Percentiles rank a stretch among this genome's conserved stretches.
Evolutionary conservation across 2,329 filamentous ascomycete genomes (phyloP).

Genomic region (Zymoseptoria ardabiliae): DNA sequence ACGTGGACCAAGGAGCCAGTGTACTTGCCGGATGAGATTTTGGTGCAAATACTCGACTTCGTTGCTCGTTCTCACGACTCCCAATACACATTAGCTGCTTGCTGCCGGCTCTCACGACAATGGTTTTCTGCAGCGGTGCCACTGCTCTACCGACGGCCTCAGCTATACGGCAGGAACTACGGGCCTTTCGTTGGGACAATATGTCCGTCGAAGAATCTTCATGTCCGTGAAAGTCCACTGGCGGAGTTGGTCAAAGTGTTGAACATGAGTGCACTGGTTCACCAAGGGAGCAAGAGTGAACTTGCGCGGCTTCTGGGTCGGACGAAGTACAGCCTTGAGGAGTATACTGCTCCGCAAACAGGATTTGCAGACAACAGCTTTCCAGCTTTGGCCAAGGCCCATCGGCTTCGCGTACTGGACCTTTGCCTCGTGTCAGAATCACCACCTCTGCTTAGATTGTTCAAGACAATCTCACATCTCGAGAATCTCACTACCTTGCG

Average conservation of each 20-base stretch:
- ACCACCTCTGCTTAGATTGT: constrained; percentile 43
- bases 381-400: constrained; percentile 50
- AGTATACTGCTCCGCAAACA: constrained; percentile 52
- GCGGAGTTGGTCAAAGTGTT: constrained; percentile 46
- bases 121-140: constrained; percentile 50
- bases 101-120: constrained; percentile 47
- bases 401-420: constrained; percentile 43
- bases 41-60: constrained; percentile 44
- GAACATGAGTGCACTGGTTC: constrained; percentile 49
- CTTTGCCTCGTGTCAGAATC: constrained; percentile 47
- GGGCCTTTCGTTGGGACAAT: constrained; percentile 48
- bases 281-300: constrained; percentile 51
- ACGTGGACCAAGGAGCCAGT: constrained; percentile 19
- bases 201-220: constrained; percentile 45
- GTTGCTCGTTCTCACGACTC: constrained; percentile 31
- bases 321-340: constrained; percentile 44
- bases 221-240: constrained; percentile 42
- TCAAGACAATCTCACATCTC: constrained; percentile 45
- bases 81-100: constrained; percentile 44
- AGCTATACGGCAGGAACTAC: constrained; percentile 47
- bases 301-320: constrained; percentile 51
- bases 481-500: constrained; percentile 38
- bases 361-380: constrained; percentile 53
- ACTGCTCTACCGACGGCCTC: constrained; percentile 47
- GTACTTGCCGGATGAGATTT: constrained; percentile 49